Base-by-base conservation (phyloP, 2,329 filamentous ascomycete species). In the Ramularia endophylla region DNA sequence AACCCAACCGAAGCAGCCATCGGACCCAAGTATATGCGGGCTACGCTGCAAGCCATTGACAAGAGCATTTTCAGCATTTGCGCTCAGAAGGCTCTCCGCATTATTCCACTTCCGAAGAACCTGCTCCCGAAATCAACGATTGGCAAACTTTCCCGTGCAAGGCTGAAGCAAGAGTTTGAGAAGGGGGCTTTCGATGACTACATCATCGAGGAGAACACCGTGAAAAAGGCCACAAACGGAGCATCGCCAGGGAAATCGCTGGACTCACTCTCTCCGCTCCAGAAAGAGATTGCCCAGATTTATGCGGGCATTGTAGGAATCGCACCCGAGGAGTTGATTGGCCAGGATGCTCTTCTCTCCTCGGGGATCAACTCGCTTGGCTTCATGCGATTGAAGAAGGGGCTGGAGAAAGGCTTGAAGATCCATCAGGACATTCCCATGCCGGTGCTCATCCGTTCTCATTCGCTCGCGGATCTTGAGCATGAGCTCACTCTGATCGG, bases 131-230 rank as follows among this genome's bases (percentile, higher is more conserved):
- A 49, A 13, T 52, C 52, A 5, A 53, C 51, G 1, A 50, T 55
- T 20, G 52, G 52, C 37, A 55, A 55, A 41, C 44, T 53, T 7
- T 55, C 52, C 11, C 37, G 52, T 8, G 43, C 44, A 8, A 50
- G 52, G 38, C 27, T 54, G 29, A 46, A 46, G 25, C 41, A 48
- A 17, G 31, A 40, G 8, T 50, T 43, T 27, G 47, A 52, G 19
- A 44, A 37, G 12, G 44, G 48, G 4, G 30, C 36, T 5, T 50
- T 48, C 27, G 22, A 43, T 19, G 46, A 43, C 28, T 48, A 40
- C 31, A 43, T 43, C 31, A 39, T 48, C 8, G 32, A 40, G 8
- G 22, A 25, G 11, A 6, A 25, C 6, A 6, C 22, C 6, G 22
- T 25, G 22, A 12, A 16, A 7, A 36, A 32, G 2, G 3, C 28